phyloP scores from a whole-genome alignment of 495 filamentous ascomycete species.

The Penicillium bialowiezense region DNA sequence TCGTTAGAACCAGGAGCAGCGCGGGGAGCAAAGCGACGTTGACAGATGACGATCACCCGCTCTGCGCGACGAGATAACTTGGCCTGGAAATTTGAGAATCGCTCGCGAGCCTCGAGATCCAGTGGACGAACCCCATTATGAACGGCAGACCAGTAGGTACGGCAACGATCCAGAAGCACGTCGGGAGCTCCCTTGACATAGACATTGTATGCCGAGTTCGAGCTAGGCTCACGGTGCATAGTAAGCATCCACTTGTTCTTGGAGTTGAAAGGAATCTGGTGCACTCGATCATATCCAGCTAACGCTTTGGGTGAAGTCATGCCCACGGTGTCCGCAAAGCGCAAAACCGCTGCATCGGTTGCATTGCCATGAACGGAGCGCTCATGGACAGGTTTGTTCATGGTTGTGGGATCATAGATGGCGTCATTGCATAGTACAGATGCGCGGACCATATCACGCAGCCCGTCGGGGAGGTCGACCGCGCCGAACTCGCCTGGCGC shows the following conservation, averaged over 20 bases:
- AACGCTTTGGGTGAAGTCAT: slow-evolving; percentile 43
- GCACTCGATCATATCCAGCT: slow-evolving; percentile 52
- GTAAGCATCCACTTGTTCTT: slow-evolving; percentile 67
- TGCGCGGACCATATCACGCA: slow-evolving; percentile 23
- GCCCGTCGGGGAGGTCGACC: slow-evolving; percentile 11
- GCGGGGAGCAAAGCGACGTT: slow-evolving; percentile 26
- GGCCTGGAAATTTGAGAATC: slow-evolving; percentile 38
- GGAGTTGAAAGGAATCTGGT: slow-evolving; percentile 71
- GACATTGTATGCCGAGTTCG: slow-evolving; percentile 19
- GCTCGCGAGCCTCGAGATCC: slow-evolving; percentile 28
- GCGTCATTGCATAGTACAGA: slow-evolving; percentile 63
- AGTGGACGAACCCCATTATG: slow-evolving; percentile 32
- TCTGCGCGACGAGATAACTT: slow-evolving; percentile 45
- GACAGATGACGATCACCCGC: slow-evolving; percentile 50
- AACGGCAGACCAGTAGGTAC: slow-evolving; percentile 38
- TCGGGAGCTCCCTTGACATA: slow-evolving; percentile 54
- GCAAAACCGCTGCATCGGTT: slow-evolving; percentile 68
- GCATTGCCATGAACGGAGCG: slow-evolving; percentile 68
- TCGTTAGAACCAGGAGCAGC: slow-evolving; percentile 30
- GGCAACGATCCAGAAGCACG: slow-evolving; percentile 44
- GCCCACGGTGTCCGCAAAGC: slow-evolving; percentile 61
- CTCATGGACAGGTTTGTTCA: slow-evolving; percentile 47
- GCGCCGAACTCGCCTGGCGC: slow-evolving; percentile 1
- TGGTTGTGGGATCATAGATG: slow-evolving; percentile 61
- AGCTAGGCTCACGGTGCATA: slow-evolving; percentile 20